Evolutionary conservation across 1,284 basidiomycete species (phyloP).

Genomic region (Microbotryomycetes sp.): DNA sequence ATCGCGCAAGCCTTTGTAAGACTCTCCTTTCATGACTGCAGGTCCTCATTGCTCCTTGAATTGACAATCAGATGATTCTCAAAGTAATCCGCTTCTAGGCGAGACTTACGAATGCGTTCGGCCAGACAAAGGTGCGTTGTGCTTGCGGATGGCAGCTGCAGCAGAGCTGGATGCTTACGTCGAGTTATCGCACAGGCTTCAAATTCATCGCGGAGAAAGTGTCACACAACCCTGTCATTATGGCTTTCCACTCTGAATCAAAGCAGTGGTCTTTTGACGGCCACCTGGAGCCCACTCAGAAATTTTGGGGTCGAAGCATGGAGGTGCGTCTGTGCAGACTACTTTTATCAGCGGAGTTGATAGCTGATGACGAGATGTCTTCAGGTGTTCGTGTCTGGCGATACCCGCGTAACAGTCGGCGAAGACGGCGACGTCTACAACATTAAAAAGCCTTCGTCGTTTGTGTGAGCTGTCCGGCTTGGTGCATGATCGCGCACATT

Average conservation of each 20-base stretch:
- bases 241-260: conserved; percentile 77
- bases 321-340: conserved; percentile 35
- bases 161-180: not conserved
- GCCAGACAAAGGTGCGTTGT: conserved; percentile 38
- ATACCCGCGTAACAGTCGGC: conserved; percentile 21
- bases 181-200: conserved; percentile 39
- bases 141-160: too few relatives aligned
- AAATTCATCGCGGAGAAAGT: conserved; percentile 83
- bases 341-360: too few relatives aligned
- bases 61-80: not conserved
- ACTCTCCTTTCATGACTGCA: not conserved
- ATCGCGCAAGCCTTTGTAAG: conserved; percentile 79
- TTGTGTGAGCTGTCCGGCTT: conserved; percentile 50
- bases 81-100: conserved; percentile 74
- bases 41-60: not conserved
- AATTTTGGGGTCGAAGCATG: conserved; percentile 63
- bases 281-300: conserved; percentile 67
- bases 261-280: conserved; percentile 52
- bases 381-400: conserved; percentile 21
- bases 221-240: conserved; percentile 66
- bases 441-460: conserved; percentile 62
- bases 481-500: too few relatives aligned
- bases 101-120: conserved; percentile 80
- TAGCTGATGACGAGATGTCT: not conserved
- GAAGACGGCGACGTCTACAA: conserved; percentile 29